A percentile compares a stretch with the other conserved stretches of the same genome.
phyloP scores from a whole-genome alignment of 2,329 filamentous ascomycete genomes.

The Paramyrothecium roridum region DNA sequence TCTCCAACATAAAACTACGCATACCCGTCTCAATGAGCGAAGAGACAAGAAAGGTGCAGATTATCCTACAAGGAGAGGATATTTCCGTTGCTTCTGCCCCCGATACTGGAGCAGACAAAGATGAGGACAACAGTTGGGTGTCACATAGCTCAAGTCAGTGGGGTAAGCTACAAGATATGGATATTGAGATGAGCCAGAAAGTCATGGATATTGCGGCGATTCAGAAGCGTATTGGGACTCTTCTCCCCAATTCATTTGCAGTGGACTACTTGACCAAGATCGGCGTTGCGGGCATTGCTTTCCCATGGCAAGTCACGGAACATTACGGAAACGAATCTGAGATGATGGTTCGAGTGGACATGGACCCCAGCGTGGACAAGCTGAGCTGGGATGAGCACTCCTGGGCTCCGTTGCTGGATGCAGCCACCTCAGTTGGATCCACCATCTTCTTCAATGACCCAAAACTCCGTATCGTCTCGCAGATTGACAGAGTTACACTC shows the following conservation, averaged over 20 bases:
- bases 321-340: slow-evolving; percentile 8
- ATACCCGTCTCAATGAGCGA: slow-evolving; percentile 6
- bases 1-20: slow-evolving; percentile 2
- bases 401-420: slow-evolving; percentile 6
- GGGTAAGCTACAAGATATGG: background rate
- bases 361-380: slow-evolving; percentile 1
- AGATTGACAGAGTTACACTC: slow-evolving; percentile 3
- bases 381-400: background rate
- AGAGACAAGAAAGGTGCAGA: background rate
- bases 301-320: slow-evolving; percentile 6
- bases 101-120: background rate
- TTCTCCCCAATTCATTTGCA: slow-evolving; percentile 4
- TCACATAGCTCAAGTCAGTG: background rate
- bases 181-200: background rate
- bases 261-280: slow-evolving; percentile 6
- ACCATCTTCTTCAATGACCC: slow-evolving; percentile 4
- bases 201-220: slow-evolving; percentile 2
- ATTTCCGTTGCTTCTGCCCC: background rate
- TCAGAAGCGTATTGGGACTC: slow-evolving; percentile 2
- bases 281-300: slow-evolving; percentile 6
- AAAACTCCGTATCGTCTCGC: slow-evolving; percentile 3
- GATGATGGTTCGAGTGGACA: slow-evolving; percentile 7
- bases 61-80: background rate
- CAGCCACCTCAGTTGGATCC: slow-evolving; percentile 6
- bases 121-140: background rate